A percentile compares a stretch with the other conserved stretches of the same genome.
Evolutionary conservation across 2,329 filamentous ascomycete species (phyloP).

Genomic region (Aspergillus arachidicola): DNA sequence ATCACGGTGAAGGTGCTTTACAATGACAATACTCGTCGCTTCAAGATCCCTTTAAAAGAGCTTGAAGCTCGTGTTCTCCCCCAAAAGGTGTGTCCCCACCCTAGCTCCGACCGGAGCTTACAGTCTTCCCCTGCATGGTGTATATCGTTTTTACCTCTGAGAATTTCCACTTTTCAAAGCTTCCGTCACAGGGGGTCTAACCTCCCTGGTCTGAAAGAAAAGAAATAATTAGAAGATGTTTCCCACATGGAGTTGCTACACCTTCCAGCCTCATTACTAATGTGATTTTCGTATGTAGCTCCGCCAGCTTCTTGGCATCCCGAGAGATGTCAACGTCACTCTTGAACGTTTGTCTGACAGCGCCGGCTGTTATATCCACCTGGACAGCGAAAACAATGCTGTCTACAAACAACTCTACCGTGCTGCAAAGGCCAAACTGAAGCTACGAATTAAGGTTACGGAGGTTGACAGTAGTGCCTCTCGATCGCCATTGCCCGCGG

Average conservation of each 20-base stretch:
- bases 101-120: conserved; percentile 32
- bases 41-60: conserved; percentile 88
- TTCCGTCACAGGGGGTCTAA: no score
- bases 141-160: neutral
- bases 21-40: conserved; percentile 74
- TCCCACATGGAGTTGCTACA: neutral
- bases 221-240: neutral
- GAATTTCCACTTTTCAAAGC: neutral
- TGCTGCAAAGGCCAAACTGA: conserved; percentile 96
- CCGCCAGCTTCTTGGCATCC: conserved; percentile 67
- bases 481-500: conserved; percentile 16
- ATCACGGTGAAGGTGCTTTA: conserved; percentile 86
- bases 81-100: conserved; percentile 69
- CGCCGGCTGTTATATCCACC: conserved; percentile 74
- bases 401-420: conserved; percentile 97
- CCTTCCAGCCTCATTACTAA: conserved; percentile 22
- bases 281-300: conserved; percentile 56
- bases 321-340: conserved; percentile 61
- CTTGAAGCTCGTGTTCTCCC: conserved; percentile 74
- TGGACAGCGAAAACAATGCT: conserved; percentile 74
- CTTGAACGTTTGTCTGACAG: conserved; percentile 97
- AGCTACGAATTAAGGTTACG: conserved; percentile 83
- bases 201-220: neutral
- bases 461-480: conserved; percentile 36
- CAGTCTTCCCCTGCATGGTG: neutral